phyloP scores from a whole-genome alignment of 2,329 filamentous ascomycete species.

The Tympanopsis confertula region DNA sequence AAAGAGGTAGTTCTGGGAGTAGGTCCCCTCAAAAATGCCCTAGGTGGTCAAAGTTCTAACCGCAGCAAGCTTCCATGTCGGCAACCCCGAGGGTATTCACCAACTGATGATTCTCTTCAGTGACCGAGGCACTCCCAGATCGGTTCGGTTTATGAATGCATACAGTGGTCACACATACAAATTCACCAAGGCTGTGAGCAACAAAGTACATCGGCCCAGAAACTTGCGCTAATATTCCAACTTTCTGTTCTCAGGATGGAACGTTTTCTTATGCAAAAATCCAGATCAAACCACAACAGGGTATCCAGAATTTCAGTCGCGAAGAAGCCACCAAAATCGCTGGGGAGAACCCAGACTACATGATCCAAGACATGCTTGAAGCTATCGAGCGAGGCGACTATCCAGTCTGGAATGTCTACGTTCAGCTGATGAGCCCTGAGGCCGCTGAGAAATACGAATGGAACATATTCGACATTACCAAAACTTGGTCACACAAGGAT shows the following conservation, averaged over 20 bases:
- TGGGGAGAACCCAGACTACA: slow-evolving; percentile 38
- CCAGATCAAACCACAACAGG: slow-evolving; percentile 33
- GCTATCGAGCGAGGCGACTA: slow-evolving; percentile 30
- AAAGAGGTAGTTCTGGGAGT: slow-evolving; percentile 18
- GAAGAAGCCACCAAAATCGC: slow-evolving; percentile 21
- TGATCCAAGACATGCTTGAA: slow-evolving; percentile 31
- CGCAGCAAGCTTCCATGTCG: slow-evolving; percentile 15
- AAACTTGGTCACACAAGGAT: slow-evolving; percentile 37
- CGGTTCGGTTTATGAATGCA: slow-evolving; percentile 29
- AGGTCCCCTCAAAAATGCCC: slow-evolving; percentile 1
- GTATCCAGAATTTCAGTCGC: slow-evolving; percentile 27
- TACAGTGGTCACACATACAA: slow-evolving; percentile 37
- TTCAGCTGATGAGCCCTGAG: slow-evolving; percentile 40
- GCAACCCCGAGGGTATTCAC: slow-evolving; percentile 36
- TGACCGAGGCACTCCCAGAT: slow-evolving; percentile 33
- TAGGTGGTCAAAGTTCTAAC: neutral
- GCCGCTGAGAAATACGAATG: slow-evolving; percentile 32
- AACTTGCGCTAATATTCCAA: too few relatives aligned
- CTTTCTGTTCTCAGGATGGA: too few relatives aligned
- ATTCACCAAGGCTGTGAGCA: slow-evolving; percentile 21
- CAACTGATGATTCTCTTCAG: slow-evolving; percentile 38
- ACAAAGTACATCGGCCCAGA: too few relatives aligned
- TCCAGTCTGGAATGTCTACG: slow-evolving; percentile 36
- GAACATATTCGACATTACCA: slow-evolving; percentile 44
- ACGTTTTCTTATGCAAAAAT: slow-evolving; percentile 35